A percentile compares a stretch with the other conserved stretches of the same genome.
These are phyloP conservation scores for Alternaria hordeiaustralica DNA, from an alignment of 2,329 filamentous ascomycete genomes.

Conservation along the genomic window DNA sequence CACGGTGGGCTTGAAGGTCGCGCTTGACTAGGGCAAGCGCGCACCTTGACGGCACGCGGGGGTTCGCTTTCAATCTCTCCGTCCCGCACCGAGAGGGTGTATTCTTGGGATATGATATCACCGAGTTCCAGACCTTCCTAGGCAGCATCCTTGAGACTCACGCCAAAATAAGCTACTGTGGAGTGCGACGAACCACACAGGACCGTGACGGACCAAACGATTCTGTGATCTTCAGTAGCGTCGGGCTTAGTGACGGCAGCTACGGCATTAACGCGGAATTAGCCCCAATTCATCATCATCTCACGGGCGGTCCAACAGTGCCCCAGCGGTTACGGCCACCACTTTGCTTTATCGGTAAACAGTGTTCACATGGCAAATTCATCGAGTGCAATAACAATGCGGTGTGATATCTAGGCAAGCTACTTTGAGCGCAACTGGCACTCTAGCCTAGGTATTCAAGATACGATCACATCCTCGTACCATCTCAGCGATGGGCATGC, in stretches of 20 bases:
- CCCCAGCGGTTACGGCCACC: background rate
- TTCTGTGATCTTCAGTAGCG: background rate
- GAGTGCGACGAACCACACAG: background rate
- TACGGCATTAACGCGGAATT: background rate
- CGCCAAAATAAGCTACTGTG: background rate
- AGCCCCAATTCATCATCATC: background rate
- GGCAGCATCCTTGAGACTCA: background rate
- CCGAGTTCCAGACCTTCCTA: background rate
- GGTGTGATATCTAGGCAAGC: slow-evolving; percentile 3
- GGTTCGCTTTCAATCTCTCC: background rate
- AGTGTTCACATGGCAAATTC: background rate
- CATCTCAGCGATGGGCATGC: background rate
- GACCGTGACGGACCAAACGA: background rate
- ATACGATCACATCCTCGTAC: slow-evolving; percentile 3
- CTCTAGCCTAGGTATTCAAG: slow-evolving; percentile 6
- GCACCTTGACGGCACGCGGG: background rate
- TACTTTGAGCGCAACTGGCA: background rate
- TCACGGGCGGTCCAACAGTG: background rate
- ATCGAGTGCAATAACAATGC: background rate
- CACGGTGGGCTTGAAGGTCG: background rate
- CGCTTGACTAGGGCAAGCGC: background rate
- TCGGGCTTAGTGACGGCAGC: background rate
- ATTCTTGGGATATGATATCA: background rate
- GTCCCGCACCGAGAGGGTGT: background rate
- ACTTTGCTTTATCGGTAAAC: too few species aligned